Evolutionary conservation across 495 filamentous ascomycete species (phyloP), one percentile per base, ranked within the genome.

Genomic region (Neurospora sp.): DNA sequence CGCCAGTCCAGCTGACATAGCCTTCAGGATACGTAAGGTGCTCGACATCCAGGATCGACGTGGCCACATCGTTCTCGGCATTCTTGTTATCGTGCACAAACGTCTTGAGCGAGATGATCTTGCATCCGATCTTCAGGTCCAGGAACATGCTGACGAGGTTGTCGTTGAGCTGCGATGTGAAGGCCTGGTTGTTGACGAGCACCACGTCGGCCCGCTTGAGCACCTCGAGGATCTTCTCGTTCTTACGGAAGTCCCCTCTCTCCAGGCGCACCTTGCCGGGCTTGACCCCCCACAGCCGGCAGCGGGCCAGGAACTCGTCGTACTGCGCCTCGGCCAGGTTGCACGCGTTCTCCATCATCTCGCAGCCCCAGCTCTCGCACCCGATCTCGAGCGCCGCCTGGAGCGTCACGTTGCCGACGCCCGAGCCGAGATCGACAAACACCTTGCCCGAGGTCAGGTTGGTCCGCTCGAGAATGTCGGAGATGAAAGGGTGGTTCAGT

Each of bases 121-220:
- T 89, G 79, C 92, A 92, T 38, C 96, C 96, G 70, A 94, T 90
- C 82, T 97, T 98, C 76, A 98, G 87, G 79, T 99, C 96, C 74
- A 99, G 82, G 79, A 99, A 99, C 84, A 97, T 92, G 75, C 92
- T 90, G 75, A 94, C 90, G 71, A 99, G 87, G 75, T 90, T 88
- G 78, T 92, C 91, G 82, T 98, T 99, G 72, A 97, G 87, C 62
- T 90, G 87, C 5, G 93, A 89, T 14, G 90, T 92, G 81, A 99
- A 99, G 27, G 92, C 96, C 82, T 98, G 93, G 82, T 98, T 99
- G 84, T 99, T 99, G 75, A 98, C 94, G 39, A 99, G 86, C 31
- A 99, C 88, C 37, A 98, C 93, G 80, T 99, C 96, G 3, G 95
- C 94, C 69, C 90, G 88, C 79, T 92, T 90, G 38, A 99, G 83